Evolutionary conservation across 768 basidiomycete species (phyloP).

Genomic region (Leccinum uliginosum): DNA sequence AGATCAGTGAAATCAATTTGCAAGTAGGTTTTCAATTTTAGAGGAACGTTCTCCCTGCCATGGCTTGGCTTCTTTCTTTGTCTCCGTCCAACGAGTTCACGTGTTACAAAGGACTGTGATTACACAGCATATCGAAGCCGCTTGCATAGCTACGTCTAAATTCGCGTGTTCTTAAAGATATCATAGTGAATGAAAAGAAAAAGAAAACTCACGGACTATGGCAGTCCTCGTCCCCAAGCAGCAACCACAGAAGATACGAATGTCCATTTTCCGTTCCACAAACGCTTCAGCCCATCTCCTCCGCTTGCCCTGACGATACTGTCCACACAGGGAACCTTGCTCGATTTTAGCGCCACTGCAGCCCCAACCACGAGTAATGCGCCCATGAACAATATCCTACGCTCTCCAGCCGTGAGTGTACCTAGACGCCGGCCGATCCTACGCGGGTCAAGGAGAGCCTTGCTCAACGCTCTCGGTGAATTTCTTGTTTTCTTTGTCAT

Average conservation of each 20-base stretch:
- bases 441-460: conserved; percentile 11
- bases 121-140: not conserved
- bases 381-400: conserved; percentile 47
- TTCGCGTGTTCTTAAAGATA: not conserved
- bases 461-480: conserved; percentile 8
- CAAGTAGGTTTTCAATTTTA: not conserved
- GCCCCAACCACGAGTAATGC: conserved; percentile 68
- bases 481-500: conserved; percentile 20
- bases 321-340: conserved; percentile 12
- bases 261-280: conserved; percentile 24
- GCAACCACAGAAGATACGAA: conserved; percentile 20
- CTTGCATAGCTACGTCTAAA: not conserved
- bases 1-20: not conserved
- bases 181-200: not conserved
- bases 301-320: conserved; percentile 10
- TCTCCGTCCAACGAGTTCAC: not conserved
- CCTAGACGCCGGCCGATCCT: conserved; percentile 19
- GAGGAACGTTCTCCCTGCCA: not conserved
- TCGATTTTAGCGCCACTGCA: conserved; percentile 47
- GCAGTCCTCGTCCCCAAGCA: conserved; percentile 26
- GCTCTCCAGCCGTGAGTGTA: conserved; percentile 26
- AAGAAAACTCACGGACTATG: conserved; percentile 9
- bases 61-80: not conserved
- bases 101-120: not conserved
- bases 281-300: conserved; percentile 20